These are phyloP conservation scores for Prosopis cineraria DNA, from an alignment of 306 rosid species.

Conservation along the genomic window DNA sequence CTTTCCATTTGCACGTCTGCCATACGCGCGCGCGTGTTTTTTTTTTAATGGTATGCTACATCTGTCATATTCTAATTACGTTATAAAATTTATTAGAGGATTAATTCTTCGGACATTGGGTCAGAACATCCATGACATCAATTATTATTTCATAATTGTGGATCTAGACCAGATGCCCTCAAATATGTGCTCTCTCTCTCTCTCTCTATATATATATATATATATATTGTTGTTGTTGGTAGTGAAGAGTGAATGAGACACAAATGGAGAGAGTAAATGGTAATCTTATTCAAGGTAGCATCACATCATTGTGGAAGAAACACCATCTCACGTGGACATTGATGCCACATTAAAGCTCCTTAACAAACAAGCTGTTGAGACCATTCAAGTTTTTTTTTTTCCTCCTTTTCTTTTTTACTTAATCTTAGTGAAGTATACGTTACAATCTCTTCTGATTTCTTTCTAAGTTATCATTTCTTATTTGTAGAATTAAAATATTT, in stretches of 20 bases:
- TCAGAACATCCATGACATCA: not conserved
- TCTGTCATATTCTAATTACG: not conserved
- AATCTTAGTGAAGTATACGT: too few species aligned
- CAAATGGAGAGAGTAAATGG: not conserved
- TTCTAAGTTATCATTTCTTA: too few species aligned
- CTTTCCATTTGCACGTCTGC: too few species aligned
- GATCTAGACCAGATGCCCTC: not conserved
- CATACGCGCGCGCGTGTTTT: too few species aligned
- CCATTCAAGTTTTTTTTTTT: conserved; percentile 41
- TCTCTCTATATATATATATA: too few species aligned
- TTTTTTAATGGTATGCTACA: too few species aligned
- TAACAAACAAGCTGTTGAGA: conserved; percentile 55
- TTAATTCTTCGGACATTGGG: not conserved
- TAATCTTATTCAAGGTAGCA: too few species aligned
- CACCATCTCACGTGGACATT: conserved; percentile 1
- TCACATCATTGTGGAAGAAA: conserved; percentile 27
- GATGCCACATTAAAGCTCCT: conserved; percentile 52
- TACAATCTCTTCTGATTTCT: too few species aligned
- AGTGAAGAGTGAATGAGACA: not conserved
- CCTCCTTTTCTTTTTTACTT: too few species aligned
- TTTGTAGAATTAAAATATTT: too few species aligned
- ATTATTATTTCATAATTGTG: not conserved
- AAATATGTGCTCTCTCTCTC: too few species aligned
- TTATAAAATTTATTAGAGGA: not conserved
- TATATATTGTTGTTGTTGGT: not conserved